Percentiles rank a stretch among this genome's conserved stretches.
These are phyloP conservation scores for Coemansia sp. DNA, from an alignment of 192 early-diverging fungal genomes.

Conservation along the genomic window DNA sequence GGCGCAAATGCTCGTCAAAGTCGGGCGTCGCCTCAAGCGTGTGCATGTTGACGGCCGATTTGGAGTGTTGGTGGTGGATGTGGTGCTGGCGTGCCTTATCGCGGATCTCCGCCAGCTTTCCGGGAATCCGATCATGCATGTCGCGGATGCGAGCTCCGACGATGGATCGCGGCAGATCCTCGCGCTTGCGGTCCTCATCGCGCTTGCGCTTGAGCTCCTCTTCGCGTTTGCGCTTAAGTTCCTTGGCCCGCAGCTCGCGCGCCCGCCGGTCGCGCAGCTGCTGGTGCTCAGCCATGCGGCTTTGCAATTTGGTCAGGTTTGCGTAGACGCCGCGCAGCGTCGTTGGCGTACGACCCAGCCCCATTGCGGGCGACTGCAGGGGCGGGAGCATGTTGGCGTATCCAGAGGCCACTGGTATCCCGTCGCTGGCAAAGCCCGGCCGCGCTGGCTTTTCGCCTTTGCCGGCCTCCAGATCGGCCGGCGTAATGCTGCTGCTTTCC, in stretches of 20 bases:
- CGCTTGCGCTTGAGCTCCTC: slow-evolving; percentile 13
- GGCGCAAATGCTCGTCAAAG: neutral
- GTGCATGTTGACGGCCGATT: neutral
- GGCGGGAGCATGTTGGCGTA: neutral
- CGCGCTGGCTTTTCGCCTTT: neutral
- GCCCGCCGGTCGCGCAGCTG: slow-evolving; percentile 43
- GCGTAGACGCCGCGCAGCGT: slow-evolving; percentile 49
- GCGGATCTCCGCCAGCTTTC: slow-evolving; percentile 15
- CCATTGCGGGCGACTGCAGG: slow-evolving; percentile 1
- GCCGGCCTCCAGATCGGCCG: slow-evolving; percentile 44
- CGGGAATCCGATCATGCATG: slow-evolving; percentile 25
- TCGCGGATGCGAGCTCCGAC: slow-evolving; percentile 31
- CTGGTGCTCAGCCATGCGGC: slow-evolving; percentile 53
- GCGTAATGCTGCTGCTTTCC: slow-evolving; percentile 9
- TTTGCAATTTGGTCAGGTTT: slow-evolving; percentile 50
- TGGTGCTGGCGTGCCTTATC: neutral
- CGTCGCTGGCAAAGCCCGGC: neutral
- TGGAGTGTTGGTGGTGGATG: neutral
- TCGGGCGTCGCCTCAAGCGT: neutral
- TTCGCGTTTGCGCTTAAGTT: slow-evolving; percentile 19
- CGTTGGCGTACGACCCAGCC: slow-evolving; percentile 25
- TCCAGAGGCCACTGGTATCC: neutral
- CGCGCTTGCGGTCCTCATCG: slow-evolving; percentile 22
- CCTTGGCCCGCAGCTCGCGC: slow-evolving; percentile 23
- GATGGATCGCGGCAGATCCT: slow-evolving; percentile 11